Percentiles rank a stretch among this genome's conserved stretches.
phyloP scores from a whole-genome alignment of 2,329 filamentous ascomycete genomes.

The Tolypocladium endophyticum region DNA sequence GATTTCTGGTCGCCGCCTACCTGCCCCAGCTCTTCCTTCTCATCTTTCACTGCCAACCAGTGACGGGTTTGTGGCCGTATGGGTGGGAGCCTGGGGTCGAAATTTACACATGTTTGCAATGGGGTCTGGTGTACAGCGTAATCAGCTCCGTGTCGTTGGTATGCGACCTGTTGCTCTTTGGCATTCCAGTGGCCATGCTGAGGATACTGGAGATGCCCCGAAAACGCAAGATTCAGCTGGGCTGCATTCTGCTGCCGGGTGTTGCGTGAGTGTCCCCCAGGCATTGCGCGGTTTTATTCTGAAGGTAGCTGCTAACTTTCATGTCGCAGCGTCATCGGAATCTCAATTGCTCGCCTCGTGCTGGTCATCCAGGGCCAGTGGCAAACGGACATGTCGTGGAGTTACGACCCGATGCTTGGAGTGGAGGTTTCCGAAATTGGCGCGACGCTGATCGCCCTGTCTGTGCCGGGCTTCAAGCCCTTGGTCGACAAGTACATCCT shows the following conservation, averaged over 20 bases:
- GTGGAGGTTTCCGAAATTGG: slow-evolving; percentile 41
- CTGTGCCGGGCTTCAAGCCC: slow-evolving; percentile 38
- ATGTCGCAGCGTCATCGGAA: slow-evolving; percentile 31
- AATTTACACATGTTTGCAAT: slow-evolving; percentile 33
- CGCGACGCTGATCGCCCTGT: slow-evolving; percentile 37
- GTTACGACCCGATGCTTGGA: slow-evolving; percentile 37
- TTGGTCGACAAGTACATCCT: slow-evolving; percentile 26
- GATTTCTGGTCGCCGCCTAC: slow-evolving; percentile 28
- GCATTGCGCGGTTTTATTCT: neutral
- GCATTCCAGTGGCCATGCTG: slow-evolving; percentile 38
- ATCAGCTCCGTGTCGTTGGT: slow-evolving; percentile 38
- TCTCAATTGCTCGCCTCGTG: slow-evolving; percentile 34
- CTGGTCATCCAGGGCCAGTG: slow-evolving; percentile 37
- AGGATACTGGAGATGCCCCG: slow-evolving; percentile 30
- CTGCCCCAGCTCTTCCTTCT: slow-evolving; percentile 38
- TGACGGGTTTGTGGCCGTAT: slow-evolving; percentile 42
- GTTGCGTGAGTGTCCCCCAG: slow-evolving; percentile 24
- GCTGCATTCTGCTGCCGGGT: slow-evolving; percentile 36
- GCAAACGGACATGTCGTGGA: slow-evolving; percentile 37
- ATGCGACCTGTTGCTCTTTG: slow-evolving; percentile 39
- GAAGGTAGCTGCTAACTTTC: neutral
- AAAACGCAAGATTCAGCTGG: slow-evolving; percentile 35
- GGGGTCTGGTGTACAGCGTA: slow-evolving; percentile 40
- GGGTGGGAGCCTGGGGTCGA: slow-evolving; percentile 29
- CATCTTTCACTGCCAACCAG: slow-evolving; percentile 39